These are phyloP conservation scores for Enteropsectra breve DNA, from an alignment of 371 early-diverging fungal species.

Conservation along the genomic window DNA sequence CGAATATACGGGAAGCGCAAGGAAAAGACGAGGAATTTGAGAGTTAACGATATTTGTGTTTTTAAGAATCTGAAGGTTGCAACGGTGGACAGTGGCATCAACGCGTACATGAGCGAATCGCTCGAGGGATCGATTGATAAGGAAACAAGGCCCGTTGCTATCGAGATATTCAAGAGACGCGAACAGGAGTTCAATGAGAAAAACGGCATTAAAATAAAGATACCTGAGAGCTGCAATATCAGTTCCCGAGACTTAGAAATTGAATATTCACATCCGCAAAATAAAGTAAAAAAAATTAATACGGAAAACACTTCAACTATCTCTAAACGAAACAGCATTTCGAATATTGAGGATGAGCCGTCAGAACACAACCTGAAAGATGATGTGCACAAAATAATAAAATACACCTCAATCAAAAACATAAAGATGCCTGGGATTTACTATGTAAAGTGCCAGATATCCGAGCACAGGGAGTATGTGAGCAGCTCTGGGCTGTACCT, in stretches of 20 bases:
- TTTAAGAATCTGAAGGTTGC: slow-evolving; percentile 7
- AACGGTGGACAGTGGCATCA: not conserved
- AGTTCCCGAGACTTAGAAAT: not conserved
- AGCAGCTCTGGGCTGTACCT: not conserved
- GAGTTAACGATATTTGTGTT: not conserved
- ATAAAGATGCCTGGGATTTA: not conserved
- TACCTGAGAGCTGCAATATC: not conserved
- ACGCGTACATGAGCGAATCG: slow-evolving; percentile 2
- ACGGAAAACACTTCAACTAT: not conserved
- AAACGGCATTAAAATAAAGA: not conserved
- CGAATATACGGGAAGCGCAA: not conserved
- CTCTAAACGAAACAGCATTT: not conserved
- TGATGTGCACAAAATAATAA: not conserved
- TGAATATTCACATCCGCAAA: not conserved
- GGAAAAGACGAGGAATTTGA: not conserved
- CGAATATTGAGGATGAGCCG: not conserved
- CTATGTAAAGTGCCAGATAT: not conserved
- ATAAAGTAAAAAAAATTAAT: not conserved
- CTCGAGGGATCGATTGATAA: not conserved
- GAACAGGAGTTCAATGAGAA: not conserved
- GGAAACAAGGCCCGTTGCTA: not conserved
- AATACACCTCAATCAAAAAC: not conserved
- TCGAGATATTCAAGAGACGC: slow-evolving; percentile 1
- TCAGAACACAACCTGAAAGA: not conserved
- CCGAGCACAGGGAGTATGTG: not conserved